Conservation (phyloP, 2,329 filamentous ascomycete species). For the Calonectria hawksworthii region DNA sequence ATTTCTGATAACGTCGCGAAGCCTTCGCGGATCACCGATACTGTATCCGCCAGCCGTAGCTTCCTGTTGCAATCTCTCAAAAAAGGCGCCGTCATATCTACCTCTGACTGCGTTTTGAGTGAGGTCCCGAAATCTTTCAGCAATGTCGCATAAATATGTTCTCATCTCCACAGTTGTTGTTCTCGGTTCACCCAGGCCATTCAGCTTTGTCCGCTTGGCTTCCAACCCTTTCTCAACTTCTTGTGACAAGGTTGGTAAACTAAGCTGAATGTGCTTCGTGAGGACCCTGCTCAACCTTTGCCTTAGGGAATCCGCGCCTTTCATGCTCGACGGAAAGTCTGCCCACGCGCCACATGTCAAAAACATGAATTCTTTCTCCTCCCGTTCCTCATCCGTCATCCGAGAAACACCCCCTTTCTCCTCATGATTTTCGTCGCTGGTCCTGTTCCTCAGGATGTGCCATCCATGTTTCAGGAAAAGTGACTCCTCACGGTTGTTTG, state of each 20-base stretch:
- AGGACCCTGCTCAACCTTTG: conserved; percentile 49
- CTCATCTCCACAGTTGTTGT: not conserved
- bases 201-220: not conserved
- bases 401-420: not conserved
- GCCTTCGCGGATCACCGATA: conserved; percentile 24
- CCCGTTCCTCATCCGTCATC: conserved; percentile 32
- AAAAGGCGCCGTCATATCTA: not conserved
- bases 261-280: conserved; percentile 41
- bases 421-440: conserved; percentile 45
- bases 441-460: conserved; percentile 65
- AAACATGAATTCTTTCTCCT: conserved; percentile 48
- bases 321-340: conserved; percentile 42
- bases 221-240: not conserved
- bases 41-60: not conserved
- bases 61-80: not conserved
- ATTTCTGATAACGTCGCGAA: conserved; percentile 46
- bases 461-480: conserved; percentile 58
- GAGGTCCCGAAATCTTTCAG: not conserved
- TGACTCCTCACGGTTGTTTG: conserved; percentile 41
- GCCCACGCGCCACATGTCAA: conserved; percentile 46
- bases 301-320: conserved; percentile 49
- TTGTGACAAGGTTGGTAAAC: conserved; percentile 24
- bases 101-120: not conserved
- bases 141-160: not conserved
- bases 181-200: not conserved